Base-by-base conservation (phyloP, 768 basidiomycete species). In the Cystoderma amianthinum region DNA sequence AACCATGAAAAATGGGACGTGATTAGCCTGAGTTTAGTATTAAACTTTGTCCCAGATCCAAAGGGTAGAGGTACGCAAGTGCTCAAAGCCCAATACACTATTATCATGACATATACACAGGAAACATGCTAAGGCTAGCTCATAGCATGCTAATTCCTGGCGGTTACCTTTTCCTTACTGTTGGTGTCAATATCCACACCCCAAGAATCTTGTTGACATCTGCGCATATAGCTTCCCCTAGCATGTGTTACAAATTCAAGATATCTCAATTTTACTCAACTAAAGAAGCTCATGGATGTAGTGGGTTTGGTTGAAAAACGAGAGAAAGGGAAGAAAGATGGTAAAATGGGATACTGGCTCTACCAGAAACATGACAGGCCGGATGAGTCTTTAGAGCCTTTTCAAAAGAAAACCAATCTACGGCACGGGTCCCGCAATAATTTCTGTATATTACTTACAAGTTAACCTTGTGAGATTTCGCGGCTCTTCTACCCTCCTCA, bases 301-400 rank as follows among this genome's bases (percentile, higher is more conserved):
- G 55, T 90, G 4, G 88, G 88, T 0, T 93, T 92, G 53, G 53
- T 48, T 0, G 63, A 79, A 52, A 54, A 84, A 16, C 69, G 73
- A 42, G 69, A 68, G 34, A 69, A 72, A 46, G 86, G 82, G 80
- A 79, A 71, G 51, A 54, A 60, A 17, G 77, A 77, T 11, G 84
- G 90, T 3, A 95, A 89, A 61, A 92, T 95, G 74, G 82, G 70
- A 2, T 96, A 95, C 57, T 88, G 84, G 80, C 65, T 96, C 6
- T 92, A 77, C 55, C 71, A 61, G n/a, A 87, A 79, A 58, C 39
- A 38, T 38, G 42, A 16, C n/a, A 2, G 28, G 7, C 3, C n/a
- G n/a, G 7, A 34, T 13, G 15, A 16, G n/a, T 17, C 12, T 36
- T 7, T 10, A 32, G 7, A 9, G 3, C 12, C n/a, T n/a, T 41